Evolutionary conservation across 2,329 filamentous ascomycete genomes (phyloP).

Genomic region (Colletotrichum spaethianum): DNA sequence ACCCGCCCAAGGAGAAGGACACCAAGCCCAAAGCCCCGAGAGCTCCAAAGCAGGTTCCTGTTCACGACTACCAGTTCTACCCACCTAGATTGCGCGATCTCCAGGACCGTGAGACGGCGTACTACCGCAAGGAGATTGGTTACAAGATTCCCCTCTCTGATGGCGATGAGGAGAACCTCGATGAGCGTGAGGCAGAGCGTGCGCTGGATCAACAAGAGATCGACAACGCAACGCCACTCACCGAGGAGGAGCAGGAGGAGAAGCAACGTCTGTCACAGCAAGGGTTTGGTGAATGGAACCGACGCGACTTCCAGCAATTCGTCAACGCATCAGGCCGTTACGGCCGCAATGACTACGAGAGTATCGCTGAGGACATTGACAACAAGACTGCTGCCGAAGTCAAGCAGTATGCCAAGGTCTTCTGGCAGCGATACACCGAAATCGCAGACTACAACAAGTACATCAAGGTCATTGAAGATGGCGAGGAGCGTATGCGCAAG

Average conservation of each 20-base stretch:
- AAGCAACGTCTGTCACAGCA: slow-evolving; percentile 86
- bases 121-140: slow-evolving; percentile 94
- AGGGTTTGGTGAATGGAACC: slow-evolving; percentile 96
- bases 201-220: slow-evolving; percentile 92
- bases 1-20: slow-evolving; percentile 84
- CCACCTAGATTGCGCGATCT: slow-evolving; percentile 86
- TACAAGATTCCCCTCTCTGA: slow-evolving; percentile 95
- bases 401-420: slow-evolving; percentile 91
- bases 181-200: slow-evolving; percentile 88
- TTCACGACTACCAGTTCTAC: slow-evolving; percentile 99
- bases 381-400: slow-evolving; percentile 90
- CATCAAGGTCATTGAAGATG: slow-evolving; percentile 89
- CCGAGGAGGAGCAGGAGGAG: slow-evolving; percentile 89
- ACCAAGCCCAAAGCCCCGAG: slow-evolving; percentile 96
- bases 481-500: slow-evolving; percentile 90
- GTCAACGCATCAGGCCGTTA: slow-evolving; percentile 95
- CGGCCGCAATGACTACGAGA: slow-evolving; percentile 86
- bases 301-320: slow-evolving; percentile 98
- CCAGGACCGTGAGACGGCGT: slow-evolving; percentile 96
- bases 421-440: slow-evolving; percentile 95
- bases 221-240: slow-evolving; percentile 89
- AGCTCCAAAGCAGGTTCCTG: slow-evolving; percentile 90
- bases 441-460: slow-evolving; percentile 92
- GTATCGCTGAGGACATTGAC: slow-evolving; percentile 91
- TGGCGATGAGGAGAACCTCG: slow-evolving; percentile 87